Percentiles rank a stretch among this genome's conserved stretches.
Conservation (phyloP, 164 flowering plant species). For the Houttuynia cordata region DNA sequence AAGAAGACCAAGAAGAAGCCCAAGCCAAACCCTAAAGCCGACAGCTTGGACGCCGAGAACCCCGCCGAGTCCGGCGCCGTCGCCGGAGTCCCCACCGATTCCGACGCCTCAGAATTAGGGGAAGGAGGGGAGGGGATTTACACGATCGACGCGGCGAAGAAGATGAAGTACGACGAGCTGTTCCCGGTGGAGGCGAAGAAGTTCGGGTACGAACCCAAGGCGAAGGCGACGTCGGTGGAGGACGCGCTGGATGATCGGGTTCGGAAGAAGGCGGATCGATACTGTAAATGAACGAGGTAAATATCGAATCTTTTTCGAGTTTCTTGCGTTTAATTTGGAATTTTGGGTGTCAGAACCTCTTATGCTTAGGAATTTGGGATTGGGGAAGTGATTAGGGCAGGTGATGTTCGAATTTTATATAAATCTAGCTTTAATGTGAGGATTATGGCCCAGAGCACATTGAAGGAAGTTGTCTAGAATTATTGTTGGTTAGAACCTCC, state of each 20-base stretch:
- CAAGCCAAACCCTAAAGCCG: conserved; percentile 2
- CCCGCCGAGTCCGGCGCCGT: not conserved
- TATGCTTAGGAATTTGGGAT: no score
- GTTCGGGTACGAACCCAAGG: conserved; percentile 57
- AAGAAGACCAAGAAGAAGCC: conserved; percentile 34
- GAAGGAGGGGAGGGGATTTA: conserved; percentile 19
- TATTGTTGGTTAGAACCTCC: no score
- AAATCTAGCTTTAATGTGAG: no score
- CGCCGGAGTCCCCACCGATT: not conserved
- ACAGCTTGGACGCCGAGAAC: not conserved
- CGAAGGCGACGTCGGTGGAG: conserved; percentile 44
- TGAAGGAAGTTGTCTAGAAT: no score
- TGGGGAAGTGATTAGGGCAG: no score
- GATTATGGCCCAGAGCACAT: no score
- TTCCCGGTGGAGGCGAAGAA: conserved; percentile 82
- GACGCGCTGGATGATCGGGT: conserved; percentile 87
- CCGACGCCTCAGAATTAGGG: not conserved
- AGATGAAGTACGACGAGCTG: conserved; percentile 70
- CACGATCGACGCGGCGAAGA: conserved; percentile 81
- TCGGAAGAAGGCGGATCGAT: conserved; percentile 97
- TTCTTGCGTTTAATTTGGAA: not conserved
- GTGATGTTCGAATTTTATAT: no score
- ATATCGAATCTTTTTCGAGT: not conserved
- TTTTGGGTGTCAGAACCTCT: not conserved
- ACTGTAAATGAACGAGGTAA: conserved; percentile 49